These are phyloP conservation scores for Leonotis leonurus DNA, from an alignment of 257 asterid genomes.

Conservation along the genomic window DNA sequence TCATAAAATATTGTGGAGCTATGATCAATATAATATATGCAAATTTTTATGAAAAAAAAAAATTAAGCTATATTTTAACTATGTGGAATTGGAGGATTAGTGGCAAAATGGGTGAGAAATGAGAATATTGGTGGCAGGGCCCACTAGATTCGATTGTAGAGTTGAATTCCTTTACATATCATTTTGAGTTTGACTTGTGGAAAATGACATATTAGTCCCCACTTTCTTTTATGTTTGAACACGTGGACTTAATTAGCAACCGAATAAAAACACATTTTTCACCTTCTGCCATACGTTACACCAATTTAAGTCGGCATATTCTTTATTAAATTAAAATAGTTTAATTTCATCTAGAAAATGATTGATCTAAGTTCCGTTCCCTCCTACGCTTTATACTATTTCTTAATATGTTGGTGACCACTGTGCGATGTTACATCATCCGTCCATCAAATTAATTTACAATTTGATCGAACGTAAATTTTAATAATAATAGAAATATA, in stretches of 20 bases:
- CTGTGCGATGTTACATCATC: no score
- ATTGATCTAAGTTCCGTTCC: no score
- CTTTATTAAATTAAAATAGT: no score
- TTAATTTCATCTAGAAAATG: no score
- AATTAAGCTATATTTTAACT: background rate
- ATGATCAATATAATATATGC: no score
- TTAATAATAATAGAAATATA: no score
- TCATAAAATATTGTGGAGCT: no score
- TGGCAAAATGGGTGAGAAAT: background rate
- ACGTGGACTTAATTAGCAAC: background rate
- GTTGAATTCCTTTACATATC: background rate
- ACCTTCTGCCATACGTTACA: background rate
- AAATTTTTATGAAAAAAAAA: no score
- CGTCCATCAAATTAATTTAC: no score
- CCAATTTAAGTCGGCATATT: background rate
- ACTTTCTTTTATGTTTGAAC: background rate
- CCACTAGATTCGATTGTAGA: constrained; percentile 3
- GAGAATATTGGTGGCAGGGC: background rate
- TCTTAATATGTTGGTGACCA: no score
- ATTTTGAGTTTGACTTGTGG: background rate
- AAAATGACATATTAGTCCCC: background rate
- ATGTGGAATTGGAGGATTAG: background rate
- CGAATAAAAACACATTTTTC: background rate
- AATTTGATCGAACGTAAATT: no score
- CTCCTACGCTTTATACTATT: no score